These are phyloP conservation scores for Mortierella sp. DNA, from an alignment of 371 early-diverging fungal genomes.

Conservation along the genomic window DNA sequence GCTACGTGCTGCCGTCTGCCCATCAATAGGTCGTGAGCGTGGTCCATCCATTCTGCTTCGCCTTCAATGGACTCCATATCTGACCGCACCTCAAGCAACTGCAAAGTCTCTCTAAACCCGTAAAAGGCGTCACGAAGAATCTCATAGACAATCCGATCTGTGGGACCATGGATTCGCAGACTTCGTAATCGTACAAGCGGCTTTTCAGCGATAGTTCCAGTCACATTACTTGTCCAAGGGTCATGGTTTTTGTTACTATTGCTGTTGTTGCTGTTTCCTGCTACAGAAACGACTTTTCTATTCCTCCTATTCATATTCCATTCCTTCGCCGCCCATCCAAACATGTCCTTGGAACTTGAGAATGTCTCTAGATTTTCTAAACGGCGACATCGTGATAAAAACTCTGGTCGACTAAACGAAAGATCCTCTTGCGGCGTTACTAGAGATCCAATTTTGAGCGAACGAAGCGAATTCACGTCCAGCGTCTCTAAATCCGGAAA, in stretches of 20 bases:
- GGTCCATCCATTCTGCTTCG: slow-evolving; percentile 32
- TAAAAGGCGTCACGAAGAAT: slow-evolving; percentile 38
- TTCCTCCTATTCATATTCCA: slow-evolving; percentile 19
- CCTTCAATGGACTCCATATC: slow-evolving; percentile 15
- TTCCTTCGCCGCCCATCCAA: slow-evolving; percentile 45
- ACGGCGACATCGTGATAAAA: slow-evolving; percentile 35
- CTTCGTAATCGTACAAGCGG: slow-evolving; percentile 17
- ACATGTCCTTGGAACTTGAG: slow-evolving; percentile 30
- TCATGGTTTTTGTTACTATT: background rate
- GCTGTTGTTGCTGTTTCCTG: background rate
- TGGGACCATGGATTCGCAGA: slow-evolving; percentile 26
- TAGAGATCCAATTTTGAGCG: slow-evolving; percentile 15
- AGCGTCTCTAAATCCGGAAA: slow-evolving; percentile 20
- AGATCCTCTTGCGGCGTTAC: slow-evolving; percentile 7
- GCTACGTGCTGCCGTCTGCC: background rate
- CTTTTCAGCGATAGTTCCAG: background rate
- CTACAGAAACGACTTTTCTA: background rate
- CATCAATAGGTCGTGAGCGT: background rate
- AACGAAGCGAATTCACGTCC: slow-evolving; percentile 22
- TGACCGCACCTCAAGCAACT: slow-evolving; percentile 15
- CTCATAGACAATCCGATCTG: slow-evolving; percentile 16
- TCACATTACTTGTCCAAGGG: background rate
- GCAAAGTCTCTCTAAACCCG: slow-evolving; percentile 34
- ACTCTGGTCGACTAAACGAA: slow-evolving; percentile 41
- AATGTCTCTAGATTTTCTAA: slow-evolving; percentile 23